phyloP scores from a whole-genome alignment of 345 rosid genomes.

The Salix brachista region DNA sequence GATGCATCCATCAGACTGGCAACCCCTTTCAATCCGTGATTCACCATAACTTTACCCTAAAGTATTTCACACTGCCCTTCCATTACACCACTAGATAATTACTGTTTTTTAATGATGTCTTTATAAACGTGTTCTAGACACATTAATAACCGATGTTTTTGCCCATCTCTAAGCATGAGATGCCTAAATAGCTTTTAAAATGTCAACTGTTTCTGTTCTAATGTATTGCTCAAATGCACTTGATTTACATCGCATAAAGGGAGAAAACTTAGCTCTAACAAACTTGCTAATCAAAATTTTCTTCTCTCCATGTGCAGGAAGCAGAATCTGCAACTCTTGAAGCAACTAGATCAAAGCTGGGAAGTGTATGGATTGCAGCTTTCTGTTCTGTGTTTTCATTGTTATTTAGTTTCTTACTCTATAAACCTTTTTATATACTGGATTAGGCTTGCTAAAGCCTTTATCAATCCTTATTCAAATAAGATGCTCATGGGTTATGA shows the following conservation, averaged over 20 bases:
- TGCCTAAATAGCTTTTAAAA: background rate
- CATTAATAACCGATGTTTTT: background rate
- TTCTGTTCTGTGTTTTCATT: slow-evolving; percentile 11
- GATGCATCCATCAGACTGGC: background rate
- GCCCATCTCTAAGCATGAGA: background rate
- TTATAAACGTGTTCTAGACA: no score
- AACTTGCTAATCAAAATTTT: background rate
- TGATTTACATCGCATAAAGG: background rate
- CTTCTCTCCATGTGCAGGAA: slow-evolving; percentile 46
- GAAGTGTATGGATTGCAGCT: slow-evolving; percentile 61
- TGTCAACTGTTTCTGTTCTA: background rate
- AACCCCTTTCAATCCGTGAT: background rate
- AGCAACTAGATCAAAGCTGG: slow-evolving; percentile 78
- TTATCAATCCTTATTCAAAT: background rate
- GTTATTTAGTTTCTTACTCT: background rate
- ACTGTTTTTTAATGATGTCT: background rate
- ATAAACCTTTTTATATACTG: background rate
- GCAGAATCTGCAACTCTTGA: slow-evolving; percentile 88
- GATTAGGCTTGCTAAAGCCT: background rate
- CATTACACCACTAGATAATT: background rate
- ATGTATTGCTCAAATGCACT: background rate
- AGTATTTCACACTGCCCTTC: background rate
- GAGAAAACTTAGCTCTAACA: background rate
- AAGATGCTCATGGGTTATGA: background rate
- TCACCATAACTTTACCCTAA: background rate